Evolutionary conservation across 2,329 filamentous ascomycete genomes (phyloP), one percentile per base, ranked within the genome.

Genomic region (Coniochaeta prunicola): DNA sequence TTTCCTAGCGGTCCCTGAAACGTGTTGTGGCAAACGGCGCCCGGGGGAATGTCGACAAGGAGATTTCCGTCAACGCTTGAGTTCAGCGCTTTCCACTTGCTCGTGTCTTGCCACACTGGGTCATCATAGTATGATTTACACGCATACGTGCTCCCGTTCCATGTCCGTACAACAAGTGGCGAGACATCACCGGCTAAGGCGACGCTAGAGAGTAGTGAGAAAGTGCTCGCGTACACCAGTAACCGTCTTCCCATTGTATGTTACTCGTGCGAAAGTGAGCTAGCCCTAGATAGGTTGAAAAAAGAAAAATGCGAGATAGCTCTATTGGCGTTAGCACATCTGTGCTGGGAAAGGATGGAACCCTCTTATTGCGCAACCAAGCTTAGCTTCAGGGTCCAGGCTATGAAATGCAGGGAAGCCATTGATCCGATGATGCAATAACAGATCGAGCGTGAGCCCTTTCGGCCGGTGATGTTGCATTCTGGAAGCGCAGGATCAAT

Each of bases 1-100:
- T 64, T 67, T 19, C 73, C 73, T 19, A 74, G 63, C 2, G 71
- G 71, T 0, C 74, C 72, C n/a, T 71, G 63, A 59, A 73, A 75
- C 12, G 63, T 69, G 61, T 73, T 66, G 65, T 76, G 69, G 63
- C 74, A 76, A 10, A 57, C 61, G 3, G 65, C 67, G 3, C 62
- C 71, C 5, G 71, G 66, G 7, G 72, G 68, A 19, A 67, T 59
- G 59, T 69, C 63, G 19, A 73, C 69, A 3, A 66, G 36, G 1
- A 76, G 68, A 57, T 71, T 74, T 0, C 74, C 74, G 15, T 65
- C 65, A 17, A 75, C 69, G 1, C 71, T 73, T 15, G 62, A 56
- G 63, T 76, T 75, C 30, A 76, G 60, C 12, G 50, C 53, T 4
- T 64, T 57, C 65, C 65, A 69, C n/a, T 64, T 42, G 13, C 26